A percentile compares a stretch with the other conserved stretches of the same genome.
Evolutionary conservation across 2,329 filamentous ascomycete genomes (phyloP).

Genomic region (Aspergillus novoparasiticus): DNA sequence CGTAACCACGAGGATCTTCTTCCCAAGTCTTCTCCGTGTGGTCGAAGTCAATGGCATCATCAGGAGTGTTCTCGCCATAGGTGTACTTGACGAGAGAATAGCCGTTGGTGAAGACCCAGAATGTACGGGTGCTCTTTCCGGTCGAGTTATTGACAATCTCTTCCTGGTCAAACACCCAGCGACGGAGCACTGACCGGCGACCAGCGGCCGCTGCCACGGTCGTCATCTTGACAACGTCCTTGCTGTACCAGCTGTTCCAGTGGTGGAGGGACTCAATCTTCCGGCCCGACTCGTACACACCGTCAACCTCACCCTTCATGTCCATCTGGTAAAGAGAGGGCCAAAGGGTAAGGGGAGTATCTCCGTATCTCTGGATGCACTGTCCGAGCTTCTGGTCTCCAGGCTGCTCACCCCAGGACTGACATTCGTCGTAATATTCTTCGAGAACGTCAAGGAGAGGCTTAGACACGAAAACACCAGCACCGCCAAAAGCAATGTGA

Average conservation of each 20-base stretch:
- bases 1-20: conserved; percentile 45
- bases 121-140: conserved; percentile 38
- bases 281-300: conserved; percentile 47
- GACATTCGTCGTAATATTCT: conserved; percentile 44
- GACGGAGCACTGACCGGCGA: conserved; percentile 45
- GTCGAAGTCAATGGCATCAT: conserved; percentile 47
- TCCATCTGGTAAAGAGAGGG: conserved; percentile 49
- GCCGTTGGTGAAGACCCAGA: conserved; percentile 49
- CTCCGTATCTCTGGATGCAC: conserved; percentile 44
- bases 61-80: conserved; percentile 36
- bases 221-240: conserved; percentile 49
- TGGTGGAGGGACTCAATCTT: conserved; percentile 49
- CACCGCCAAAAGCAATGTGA: conserved; percentile 47
- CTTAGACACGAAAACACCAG: conserved; percentile 47
- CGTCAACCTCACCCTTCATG: conserved; percentile 44
- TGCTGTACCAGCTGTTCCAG: conserved; percentile 49
- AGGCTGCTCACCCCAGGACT: conserved; percentile 45
- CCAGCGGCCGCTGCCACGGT: conserved; percentile 44
- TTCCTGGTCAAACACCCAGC: conserved; percentile 48
- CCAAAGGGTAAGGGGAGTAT: conserved; percentile 44
- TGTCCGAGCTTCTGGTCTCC: conserved; percentile 49
- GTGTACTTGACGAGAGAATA: conserved; percentile 48
- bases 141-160: conserved; percentile 38
- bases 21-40: conserved; percentile 49
- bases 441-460: conserved; percentile 42